Evolutionary conservation across 2,329 filamentous ascomycete species (phyloP).

Genomic region (Capronia americana): DNA sequence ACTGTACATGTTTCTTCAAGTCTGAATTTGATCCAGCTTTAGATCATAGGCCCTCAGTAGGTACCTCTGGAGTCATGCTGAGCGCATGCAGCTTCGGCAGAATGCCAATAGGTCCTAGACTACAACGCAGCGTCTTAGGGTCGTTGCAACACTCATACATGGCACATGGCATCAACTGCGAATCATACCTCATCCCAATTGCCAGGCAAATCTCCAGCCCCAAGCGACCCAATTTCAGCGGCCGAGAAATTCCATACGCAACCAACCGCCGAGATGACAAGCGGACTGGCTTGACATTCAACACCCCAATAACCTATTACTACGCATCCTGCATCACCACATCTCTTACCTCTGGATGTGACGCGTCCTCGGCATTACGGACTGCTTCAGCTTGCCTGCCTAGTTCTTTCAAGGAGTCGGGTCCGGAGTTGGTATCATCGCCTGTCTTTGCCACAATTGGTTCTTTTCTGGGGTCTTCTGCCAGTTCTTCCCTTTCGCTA

Average conservation of each 20-base stretch:
- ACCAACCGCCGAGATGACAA: not conserved
- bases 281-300: not conserved
- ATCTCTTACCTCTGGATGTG: not conserved
- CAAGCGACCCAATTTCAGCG: not conserved
- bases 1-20: not conserved
- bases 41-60: not conserved
- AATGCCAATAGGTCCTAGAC: not conserved
- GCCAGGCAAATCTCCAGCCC: not conserved
- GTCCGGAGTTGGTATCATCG: not conserved
- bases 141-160: not conserved
- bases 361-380: not conserved
- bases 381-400: not conserved
- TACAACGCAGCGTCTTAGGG: no score
- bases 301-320: slow-evolving; percentile 2
- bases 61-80: not conserved
- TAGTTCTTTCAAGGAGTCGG: not conserved
- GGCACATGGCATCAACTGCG: not conserved
- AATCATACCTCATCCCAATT: not conserved
- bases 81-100: not conserved
- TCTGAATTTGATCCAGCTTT: not conserved
- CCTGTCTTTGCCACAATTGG: not conserved
- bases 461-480: not conserved
- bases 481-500: not conserved
- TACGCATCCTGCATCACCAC: slow-evolving; percentile 16
- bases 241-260: not conserved